These are phyloP conservation scores for Colletotrichum simmondsii DNA, from an alignment of 2,329 filamentous ascomycete genomes.

Conservation along the genomic window DNA sequence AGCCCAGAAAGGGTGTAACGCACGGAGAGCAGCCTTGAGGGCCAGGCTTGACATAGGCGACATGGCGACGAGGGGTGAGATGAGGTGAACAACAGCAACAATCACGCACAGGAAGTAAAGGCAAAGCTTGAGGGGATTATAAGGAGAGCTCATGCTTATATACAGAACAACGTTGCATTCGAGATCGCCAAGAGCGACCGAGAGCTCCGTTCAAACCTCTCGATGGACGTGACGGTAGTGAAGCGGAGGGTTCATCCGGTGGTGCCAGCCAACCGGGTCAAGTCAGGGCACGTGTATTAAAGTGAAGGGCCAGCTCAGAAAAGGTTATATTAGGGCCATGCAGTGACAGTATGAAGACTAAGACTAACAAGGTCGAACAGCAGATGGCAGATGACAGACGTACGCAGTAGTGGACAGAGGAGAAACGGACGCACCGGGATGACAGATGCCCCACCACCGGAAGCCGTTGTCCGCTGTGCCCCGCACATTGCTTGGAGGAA, in stretches of 20 bases:
- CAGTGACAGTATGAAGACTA: background rate
- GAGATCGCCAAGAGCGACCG: background rate
- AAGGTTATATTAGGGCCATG: background rate
- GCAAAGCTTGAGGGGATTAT: background rate
- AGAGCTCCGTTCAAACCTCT: background rate
- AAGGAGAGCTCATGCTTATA: conserved; percentile 4
- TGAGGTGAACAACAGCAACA: background rate
- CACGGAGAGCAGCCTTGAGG: conserved; percentile 28
- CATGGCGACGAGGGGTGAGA: background rate
- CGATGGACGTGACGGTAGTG: conserved; percentile 1
- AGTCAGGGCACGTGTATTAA: background rate
- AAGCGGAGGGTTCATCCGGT: background rate
- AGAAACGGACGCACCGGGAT: background rate
- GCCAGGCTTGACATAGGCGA: conserved; percentile 1
- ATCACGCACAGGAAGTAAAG: background rate
- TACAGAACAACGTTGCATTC: background rate
- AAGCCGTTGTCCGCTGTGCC: background rate
- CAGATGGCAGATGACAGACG: too few relatives aligned
- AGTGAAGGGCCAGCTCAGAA: background rate
- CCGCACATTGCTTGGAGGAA: background rate
- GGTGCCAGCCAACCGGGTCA: conserved; percentile 15
- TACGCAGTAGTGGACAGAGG: background rate
- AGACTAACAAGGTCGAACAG: background rate
- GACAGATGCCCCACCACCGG: background rate
- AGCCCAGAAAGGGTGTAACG: background rate